These are phyloP conservation scores for Candida argentea DNA, from an alignment of 805 yeast genomes.

Conservation along the genomic window DNA sequence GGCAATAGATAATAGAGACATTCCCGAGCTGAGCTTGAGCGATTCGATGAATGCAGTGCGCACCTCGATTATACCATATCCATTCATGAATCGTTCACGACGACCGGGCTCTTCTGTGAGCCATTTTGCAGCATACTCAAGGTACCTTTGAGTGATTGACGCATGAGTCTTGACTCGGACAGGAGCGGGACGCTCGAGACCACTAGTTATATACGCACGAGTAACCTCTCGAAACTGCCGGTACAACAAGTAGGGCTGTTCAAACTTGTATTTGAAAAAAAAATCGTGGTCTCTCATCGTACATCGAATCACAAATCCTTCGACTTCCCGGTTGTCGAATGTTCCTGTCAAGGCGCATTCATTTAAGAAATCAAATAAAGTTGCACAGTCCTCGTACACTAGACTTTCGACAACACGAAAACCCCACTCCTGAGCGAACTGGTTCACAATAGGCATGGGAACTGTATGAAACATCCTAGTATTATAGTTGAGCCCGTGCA, in stretches of 20 bases:
- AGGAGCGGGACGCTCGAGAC: conserved; percentile 4
- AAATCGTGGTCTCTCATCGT: conserved; percentile 30
- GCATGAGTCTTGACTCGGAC: conserved; percentile 31
- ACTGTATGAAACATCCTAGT: conserved; percentile 52
- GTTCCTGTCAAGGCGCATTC: conserved; percentile 56
- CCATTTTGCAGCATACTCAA: conserved; percentile 53
- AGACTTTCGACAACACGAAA: conserved; percentile 51
- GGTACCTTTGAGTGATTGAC: conserved; percentile 53
- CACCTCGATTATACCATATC: conserved; percentile 65
- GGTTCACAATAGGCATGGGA: conserved; percentile 47
- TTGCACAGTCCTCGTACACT: conserved; percentile 23
- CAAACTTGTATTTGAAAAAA: conserved; percentile 90
- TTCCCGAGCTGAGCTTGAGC: conserved; percentile 37
- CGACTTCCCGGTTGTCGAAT: conserved; percentile 64
- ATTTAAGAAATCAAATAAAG: conserved; percentile 43
- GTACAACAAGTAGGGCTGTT: conserved; percentile 88
- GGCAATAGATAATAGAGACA: conserved; percentile 46
- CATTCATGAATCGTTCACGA: conserved; percentile 35
- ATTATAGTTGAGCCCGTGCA: conserved; percentile 82
- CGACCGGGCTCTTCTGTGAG: conserved; percentile 40
- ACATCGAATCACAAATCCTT: conserved; percentile 88
- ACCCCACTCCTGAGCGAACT: conserved; percentile 60
- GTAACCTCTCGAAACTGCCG: conserved; percentile 88
- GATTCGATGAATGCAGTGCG: conserved; percentile 54
- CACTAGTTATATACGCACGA: conserved; percentile 35